Evolutionary conservation across 441 rosid species (phyloP).

Genomic region (Brassica hybrid): DNA sequence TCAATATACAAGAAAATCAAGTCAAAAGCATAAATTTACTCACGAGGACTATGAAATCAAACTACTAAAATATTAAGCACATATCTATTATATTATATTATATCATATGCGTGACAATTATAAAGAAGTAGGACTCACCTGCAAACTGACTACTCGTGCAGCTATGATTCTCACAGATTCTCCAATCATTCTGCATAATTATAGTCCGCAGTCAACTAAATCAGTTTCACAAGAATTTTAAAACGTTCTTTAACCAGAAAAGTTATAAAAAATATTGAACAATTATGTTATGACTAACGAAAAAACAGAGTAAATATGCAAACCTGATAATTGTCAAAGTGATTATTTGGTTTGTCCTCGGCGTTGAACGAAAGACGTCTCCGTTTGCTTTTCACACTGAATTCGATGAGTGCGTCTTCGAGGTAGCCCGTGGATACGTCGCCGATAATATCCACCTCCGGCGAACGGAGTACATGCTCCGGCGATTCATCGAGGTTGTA

Average conservation of each 20-base stretch:
- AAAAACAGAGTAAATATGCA: conserved; percentile 15
- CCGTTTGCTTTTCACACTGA: conserved; percentile 63
- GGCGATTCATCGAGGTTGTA: conserved; percentile 53
- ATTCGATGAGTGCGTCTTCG: conserved; percentile 80
- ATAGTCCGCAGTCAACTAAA: conserved; percentile 36
- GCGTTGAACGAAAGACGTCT: conserved; percentile 53
- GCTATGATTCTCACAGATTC: conserved; percentile 57
- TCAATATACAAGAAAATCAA: background rate
- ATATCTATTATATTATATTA: background rate
- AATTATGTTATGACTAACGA: background rate
- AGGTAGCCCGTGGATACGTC: conserved; percentile 83
- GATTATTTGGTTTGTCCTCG: conserved; percentile 28
- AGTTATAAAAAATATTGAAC: background rate
- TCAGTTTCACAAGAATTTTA: conserved; percentile 51
- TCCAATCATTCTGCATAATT: conserved; percentile 50
- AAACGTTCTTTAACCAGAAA: background rate
- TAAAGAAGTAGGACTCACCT: conserved; percentile 42
- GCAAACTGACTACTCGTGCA: conserved; percentile 52
- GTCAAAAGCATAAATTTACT: background rate
- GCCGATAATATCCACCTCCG: conserved; percentile 39
- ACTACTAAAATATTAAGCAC: background rate
- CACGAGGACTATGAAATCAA: background rate
- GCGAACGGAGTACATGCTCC: conserved; percentile 49
- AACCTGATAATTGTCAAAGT: conserved; percentile 29
- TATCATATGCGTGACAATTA: conserved; percentile 3